phyloP scores from a whole-genome alignment of 192 early-diverging fungal species.

The Coemansia sp. region DNA sequence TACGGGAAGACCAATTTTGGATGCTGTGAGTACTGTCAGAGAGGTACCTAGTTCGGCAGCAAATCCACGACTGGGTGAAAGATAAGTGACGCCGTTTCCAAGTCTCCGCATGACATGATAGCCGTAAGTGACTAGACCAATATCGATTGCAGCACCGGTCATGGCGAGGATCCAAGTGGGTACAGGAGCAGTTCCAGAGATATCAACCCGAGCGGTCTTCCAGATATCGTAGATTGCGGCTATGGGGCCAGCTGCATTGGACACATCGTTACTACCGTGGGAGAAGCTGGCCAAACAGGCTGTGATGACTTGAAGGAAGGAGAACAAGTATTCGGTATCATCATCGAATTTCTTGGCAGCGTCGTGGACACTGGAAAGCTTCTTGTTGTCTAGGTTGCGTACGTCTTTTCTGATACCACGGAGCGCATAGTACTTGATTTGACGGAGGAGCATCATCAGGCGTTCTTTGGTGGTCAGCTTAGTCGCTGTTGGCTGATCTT shows the following conservation, averaged over 20 bases:
- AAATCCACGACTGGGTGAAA: slow-evolving; percentile 78
- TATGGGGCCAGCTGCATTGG: slow-evolving; percentile 81
- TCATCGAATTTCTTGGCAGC: slow-evolving; percentile 65
- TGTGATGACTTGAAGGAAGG: slow-evolving; percentile 76
- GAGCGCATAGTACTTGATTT: slow-evolving; percentile 23
- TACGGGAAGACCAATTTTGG: slow-evolving; percentile 73
- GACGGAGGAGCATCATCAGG: neutral
- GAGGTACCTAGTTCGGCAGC: slow-evolving; percentile 70
- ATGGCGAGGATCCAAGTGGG: slow-evolving; percentile 74
- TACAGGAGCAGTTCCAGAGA: slow-evolving; percentile 55
- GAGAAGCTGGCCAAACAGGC: slow-evolving; percentile 80
- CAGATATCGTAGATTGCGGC: slow-evolving; percentile 73
- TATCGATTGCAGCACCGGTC: slow-evolving; percentile 70
- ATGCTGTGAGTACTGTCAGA: slow-evolving; percentile 76
- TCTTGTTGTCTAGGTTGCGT: slow-evolving; percentile 49
- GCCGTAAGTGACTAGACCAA: slow-evolving; percentile 72
- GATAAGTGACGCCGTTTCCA: slow-evolving; percentile 81
- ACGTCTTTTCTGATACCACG: slow-evolving; percentile 53
- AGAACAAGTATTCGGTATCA: slow-evolving; percentile 77
- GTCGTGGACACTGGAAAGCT: slow-evolving; percentile 55
- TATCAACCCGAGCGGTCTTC: slow-evolving; percentile 50
- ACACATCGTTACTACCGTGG: slow-evolving; percentile 83
- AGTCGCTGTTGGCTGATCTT: no score
- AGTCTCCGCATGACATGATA: slow-evolving; percentile 73
- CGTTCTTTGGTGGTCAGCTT: slow-evolving; percentile 8